Conservation (phyloP, 345 rosid genomes). For the Eucalyptus camaldulensis region DNA sequence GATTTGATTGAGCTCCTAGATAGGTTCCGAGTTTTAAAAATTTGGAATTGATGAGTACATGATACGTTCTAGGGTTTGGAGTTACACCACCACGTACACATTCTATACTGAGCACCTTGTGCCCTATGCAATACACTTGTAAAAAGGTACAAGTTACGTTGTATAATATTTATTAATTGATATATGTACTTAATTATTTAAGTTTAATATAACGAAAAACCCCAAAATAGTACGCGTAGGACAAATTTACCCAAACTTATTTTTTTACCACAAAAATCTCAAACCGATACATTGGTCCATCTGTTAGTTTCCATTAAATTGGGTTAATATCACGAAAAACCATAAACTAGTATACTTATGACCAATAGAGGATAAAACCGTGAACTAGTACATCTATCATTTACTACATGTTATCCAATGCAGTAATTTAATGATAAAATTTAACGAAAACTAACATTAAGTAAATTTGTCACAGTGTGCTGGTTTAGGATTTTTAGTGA, state of each 20-base stretch:
- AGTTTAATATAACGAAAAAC: too few species aligned
- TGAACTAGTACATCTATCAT: too few species aligned
- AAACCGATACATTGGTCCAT: too few species aligned
- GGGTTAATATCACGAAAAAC: fast-evolving
- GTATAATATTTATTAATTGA: background rate
- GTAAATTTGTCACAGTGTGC: too few species aligned
- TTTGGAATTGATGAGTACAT: background rate
- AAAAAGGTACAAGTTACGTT: background rate
- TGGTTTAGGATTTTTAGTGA: too few species aligned
- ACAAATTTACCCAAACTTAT: too few species aligned
- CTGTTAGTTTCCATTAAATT: too few species aligned
- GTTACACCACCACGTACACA: background rate
- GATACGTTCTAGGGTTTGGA: background rate
- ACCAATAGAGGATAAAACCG: too few species aligned
- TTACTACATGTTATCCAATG: fast-evolving
- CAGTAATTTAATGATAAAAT: too few species aligned
- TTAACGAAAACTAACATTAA: too few species aligned
- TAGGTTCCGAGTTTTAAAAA: too few species aligned
- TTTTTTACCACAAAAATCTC: too few species aligned
- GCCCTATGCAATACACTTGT: background rate
- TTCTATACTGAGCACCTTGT: fast-evolving
- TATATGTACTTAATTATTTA: background rate
- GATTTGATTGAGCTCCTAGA: background rate
- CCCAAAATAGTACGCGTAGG: fast-evolving
- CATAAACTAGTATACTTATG: fast-evolving